Evolutionary conservation across 345 rosid species (phyloP).

Genomic region (Arabis alpina): DNA sequence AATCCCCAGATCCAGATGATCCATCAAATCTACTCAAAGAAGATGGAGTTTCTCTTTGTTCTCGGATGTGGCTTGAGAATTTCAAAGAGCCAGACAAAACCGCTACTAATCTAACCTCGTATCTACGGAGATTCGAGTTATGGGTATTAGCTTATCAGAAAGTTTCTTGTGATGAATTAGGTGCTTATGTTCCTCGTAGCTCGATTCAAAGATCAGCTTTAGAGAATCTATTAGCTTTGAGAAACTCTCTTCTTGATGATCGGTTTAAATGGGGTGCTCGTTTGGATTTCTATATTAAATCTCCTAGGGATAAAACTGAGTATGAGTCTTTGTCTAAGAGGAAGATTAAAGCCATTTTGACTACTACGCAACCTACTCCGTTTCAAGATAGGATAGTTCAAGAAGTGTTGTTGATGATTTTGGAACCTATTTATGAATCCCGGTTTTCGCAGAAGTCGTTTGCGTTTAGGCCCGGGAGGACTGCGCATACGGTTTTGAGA

Average conservation of each 20-base stretch:
- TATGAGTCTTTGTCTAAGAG: slow-evolving; percentile 87
- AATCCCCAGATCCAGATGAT: slow-evolving; percentile 76
- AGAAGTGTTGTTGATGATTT: slow-evolving; percentile 81
- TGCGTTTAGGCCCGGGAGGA: slow-evolving; percentile 93
- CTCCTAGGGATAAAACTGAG: slow-evolving; percentile 86
- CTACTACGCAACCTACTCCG: slow-evolving; percentile 83
- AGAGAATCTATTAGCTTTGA: slow-evolving; percentile 78
- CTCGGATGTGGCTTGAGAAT: slow-evolving; percentile 92
- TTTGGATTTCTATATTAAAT: slow-evolving; percentile 79
- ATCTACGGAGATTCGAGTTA: slow-evolving; percentile 80
- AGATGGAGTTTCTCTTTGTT: slow-evolving; percentile 92
- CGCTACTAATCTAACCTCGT: slow-evolving; percentile 61
- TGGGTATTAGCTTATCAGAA: slow-evolving; percentile 97
- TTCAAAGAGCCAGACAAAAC: slow-evolving; percentile 59
- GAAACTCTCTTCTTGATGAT: slow-evolving; percentile 93
- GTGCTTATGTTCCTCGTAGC: slow-evolving; percentile 86
- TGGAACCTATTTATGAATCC: slow-evolving; percentile 88
- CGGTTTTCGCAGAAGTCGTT: slow-evolving; percentile 85
- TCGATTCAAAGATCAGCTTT: slow-evolving; percentile 73
- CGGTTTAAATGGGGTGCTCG: slow-evolving; percentile 98
- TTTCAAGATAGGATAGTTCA: slow-evolving; percentile 97
- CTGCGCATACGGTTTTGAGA: slow-evolving; percentile 81
- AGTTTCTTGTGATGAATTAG: slow-evolving; percentile 82
- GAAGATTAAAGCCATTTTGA: slow-evolving; percentile 87
- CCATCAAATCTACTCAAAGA: slow-evolving; percentile 80